Evolutionary conservation across 129 eudicot genomes (phyloP), one percentile per base, ranked within the genome.

Genomic region (Apium graveolens): DNA sequence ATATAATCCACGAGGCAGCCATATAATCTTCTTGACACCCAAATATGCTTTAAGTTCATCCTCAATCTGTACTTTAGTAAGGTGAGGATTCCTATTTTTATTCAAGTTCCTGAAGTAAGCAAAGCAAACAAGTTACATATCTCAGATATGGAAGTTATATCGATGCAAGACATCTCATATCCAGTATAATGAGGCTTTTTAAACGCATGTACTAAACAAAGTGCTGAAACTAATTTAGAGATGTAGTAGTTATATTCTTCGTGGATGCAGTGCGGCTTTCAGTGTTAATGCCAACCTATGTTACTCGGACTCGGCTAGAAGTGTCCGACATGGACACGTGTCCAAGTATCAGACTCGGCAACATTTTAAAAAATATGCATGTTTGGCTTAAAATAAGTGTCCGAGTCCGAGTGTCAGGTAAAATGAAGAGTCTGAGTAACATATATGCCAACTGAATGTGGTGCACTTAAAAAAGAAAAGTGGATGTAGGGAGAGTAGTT

Each of bases 71-170:
- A 73, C 87, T 78, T 90, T 91, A 24, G 85, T 88, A 85, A 95
- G 79, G 89, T 88, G 85, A 35, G 99, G 96, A 70, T 95, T 95
- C 78, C 99, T 85, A 80, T 95, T 95, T 85, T 88, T 86, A 81
- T 92, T 92, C 86, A 35, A 35, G 99, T 95, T 66, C 99, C 99
- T 94, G 86, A 60, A 80, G 78, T 44, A 84, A 82, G 76, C 26
- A 72, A 45, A 43, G 37, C 32, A 38, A 42, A 24, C 32, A 57
- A 41, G 11, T 74, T 42, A 24, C 11, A 29, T 18, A 17, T 74
- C 12, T 16, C 32, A 29, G 6, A 60, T 49, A 70, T 8, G 34
- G 10, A 5, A 77, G 65, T 49, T 57, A 55, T 13, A 55, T 5
- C 11, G 13, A 66, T 55, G 4, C 11, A 42, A 44, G 20, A 60